These are phyloP conservation scores for Candida andamanensis DNA, from an alignment of 805 yeast genomes.

Conservation along the genomic window DNA sequence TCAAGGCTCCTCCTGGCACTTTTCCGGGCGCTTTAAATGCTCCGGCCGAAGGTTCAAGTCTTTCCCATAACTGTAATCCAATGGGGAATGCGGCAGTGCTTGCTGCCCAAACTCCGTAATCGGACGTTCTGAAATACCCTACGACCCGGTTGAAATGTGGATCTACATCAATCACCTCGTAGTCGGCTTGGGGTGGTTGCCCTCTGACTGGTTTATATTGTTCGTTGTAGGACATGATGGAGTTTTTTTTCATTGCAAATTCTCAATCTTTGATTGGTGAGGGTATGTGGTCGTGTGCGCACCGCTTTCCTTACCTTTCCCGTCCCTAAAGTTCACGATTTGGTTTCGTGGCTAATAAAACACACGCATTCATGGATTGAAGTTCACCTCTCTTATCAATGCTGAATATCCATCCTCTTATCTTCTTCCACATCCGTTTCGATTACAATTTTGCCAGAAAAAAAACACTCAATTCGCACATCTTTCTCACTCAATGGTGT, in stretches of 20 bases:
- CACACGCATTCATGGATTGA: too few relatives aligned
- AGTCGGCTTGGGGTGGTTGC: slow-evolving; percentile 32
- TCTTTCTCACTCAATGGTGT: background rate
- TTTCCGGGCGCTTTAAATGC: slow-evolving; percentile 42
- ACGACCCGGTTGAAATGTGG: slow-evolving; percentile 74
- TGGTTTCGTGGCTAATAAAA: too few relatives aligned
- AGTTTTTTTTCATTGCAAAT: slow-evolving; percentile 23
- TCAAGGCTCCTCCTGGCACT: slow-evolving; percentile 51
- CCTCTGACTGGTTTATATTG: slow-evolving; percentile 38
- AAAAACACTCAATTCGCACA: too few relatives aligned
- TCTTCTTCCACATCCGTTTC: too few relatives aligned
- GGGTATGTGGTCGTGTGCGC: background rate
- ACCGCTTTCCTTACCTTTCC: too few relatives aligned
- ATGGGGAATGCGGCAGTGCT: slow-evolving; percentile 39
- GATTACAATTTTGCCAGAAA: too few relatives aligned
- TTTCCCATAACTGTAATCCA: slow-evolving; percentile 38
- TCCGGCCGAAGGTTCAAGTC: slow-evolving; percentile 38
- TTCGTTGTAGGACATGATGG: slow-evolving; percentile 35
- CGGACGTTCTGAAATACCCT: slow-evolving; percentile 64
- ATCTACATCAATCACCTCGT: slow-evolving; percentile 64
- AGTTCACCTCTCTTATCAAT: too few relatives aligned
- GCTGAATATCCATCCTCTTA: too few relatives aligned
- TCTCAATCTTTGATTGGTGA: slow-evolving; percentile 37
- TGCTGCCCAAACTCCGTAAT: slow-evolving; percentile 47
- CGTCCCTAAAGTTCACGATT: too few relatives aligned